These are phyloP conservation scores for Leishmania tropica DNA, from an alignment of 208 protist genomes.

Conservation along the genomic window DNA sequence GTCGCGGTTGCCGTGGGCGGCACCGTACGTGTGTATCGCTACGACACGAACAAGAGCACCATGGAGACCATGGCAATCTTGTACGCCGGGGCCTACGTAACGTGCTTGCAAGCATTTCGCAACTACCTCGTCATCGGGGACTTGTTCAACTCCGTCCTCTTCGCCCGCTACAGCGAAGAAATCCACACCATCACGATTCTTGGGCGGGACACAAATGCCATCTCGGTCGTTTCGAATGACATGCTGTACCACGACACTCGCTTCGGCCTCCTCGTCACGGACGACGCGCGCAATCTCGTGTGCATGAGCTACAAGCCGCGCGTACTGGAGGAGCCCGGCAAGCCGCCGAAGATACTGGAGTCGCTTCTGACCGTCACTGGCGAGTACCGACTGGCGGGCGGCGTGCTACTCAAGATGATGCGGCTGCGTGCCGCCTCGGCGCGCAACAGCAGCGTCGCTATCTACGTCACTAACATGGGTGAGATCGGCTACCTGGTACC, in stretches of 20 bases:
- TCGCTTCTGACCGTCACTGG: constrained; percentile 71
- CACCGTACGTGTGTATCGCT: constrained; percentile 83
- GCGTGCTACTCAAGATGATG: constrained; percentile 57
- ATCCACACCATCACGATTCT: constrained; percentile 84
- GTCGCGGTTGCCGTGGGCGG: constrained; percentile 80
- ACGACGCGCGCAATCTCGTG: constrained; percentile 76
- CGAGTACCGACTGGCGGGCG: constrained; percentile 79
- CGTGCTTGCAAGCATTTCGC: constrained; percentile 62
- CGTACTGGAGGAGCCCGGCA: constrained; percentile 37
- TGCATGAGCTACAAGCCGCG: constrained; percentile 80
- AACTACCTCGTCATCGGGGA: constrained; percentile 87
- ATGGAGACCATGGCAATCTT: constrained; percentile 79
- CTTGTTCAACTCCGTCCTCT: constrained; percentile 62
- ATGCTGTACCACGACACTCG: constrained; percentile 79
- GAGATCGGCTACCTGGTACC: constrained; percentile 82
- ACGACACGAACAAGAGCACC: constrained; percentile 51
- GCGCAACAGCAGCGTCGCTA: constrained; percentile 33
- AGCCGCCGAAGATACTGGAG: constrained; percentile 50
- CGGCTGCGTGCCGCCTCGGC: constrained; percentile 50
- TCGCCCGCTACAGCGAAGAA: constrained; percentile 76
- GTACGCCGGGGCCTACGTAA: constrained; percentile 86
- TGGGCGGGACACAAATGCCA: constrained; percentile 55
- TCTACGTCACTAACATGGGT: constrained; percentile 85
- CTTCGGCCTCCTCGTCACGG: constrained; percentile 71
- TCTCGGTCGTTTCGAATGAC: constrained; percentile 69